These are phyloP conservation scores for Pseudocohnilembus persalinus DNA, from an alignment of 169 alveolate genomes.

Conservation along the genomic window DNA sequence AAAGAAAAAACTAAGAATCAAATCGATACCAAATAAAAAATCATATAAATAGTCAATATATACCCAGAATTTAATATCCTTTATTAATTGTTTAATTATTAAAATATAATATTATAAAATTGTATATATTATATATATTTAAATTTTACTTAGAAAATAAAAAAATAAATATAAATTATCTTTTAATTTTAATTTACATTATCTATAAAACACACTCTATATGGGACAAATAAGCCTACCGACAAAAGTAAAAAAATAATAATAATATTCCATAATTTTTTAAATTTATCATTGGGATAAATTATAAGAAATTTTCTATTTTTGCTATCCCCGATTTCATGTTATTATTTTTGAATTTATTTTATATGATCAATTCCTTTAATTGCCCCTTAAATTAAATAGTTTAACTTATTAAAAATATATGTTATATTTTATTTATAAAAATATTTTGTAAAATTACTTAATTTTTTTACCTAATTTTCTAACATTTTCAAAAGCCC, in stretches of 20 bases:
- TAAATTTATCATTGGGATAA: constrained; percentile 28
- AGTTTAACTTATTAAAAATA: neutral
- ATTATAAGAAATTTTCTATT: constrained; percentile 3
- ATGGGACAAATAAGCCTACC: constrained; percentile 27
- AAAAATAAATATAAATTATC: no score
- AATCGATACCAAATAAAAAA: constrained; percentile 40
- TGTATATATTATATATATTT: no score
- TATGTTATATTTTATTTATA: no score
- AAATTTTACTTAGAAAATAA: no score
- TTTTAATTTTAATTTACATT: neutral
- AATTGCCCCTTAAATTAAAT: neutral
- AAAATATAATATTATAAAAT: no score
- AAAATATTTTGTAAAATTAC: neutral
- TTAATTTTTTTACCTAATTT: no score
- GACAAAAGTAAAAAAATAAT: constrained; percentile 16
- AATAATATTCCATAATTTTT: constrained; percentile 26
- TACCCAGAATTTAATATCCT: constrained; percentile 10
- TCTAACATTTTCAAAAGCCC: neutral
- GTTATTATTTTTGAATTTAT: no score
- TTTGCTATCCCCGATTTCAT: neutral
- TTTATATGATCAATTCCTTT: neutral
- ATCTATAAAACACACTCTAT: constrained; percentile 25
- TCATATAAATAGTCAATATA: constrained; percentile 35
- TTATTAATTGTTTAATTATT: no score
- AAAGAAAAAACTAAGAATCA: constrained; percentile 33